Percentiles rank a stretch among this genome's conserved stretches.
Conservation (phyloP, 2,329 filamentous ascomycete genomes). For the Pseudogymnoascus sp. region DNA sequence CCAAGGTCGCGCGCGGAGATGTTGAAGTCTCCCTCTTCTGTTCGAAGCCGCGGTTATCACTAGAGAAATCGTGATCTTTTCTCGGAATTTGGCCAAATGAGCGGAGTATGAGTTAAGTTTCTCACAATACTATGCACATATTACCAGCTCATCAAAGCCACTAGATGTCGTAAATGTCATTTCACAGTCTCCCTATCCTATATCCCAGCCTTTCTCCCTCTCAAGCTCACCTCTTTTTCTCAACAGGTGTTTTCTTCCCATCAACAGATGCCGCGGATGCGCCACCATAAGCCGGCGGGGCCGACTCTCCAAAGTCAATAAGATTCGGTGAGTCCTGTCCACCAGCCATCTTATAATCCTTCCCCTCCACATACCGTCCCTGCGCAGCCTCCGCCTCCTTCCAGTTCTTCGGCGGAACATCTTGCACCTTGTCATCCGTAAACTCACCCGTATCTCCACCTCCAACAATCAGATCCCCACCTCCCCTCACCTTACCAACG, state of each 20-base stretch:
- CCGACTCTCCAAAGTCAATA: slow-evolving; percentile 18
- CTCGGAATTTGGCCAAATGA: background rate
- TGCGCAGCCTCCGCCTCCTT: slow-evolving; percentile 21
- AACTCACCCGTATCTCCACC: slow-evolving; percentile 34
- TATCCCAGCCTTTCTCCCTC: background rate
- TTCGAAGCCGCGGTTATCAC: no score
- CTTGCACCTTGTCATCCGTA: slow-evolving; percentile 6
- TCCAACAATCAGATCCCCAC: slow-evolving; percentile 65
- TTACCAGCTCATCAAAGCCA: background rate
- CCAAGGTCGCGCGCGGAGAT: no score
- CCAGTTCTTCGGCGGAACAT: slow-evolving; percentile 12
- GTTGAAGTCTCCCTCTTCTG: no score
- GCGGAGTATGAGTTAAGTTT: background rate
- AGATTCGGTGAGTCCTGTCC: slow-evolving; percentile 20
- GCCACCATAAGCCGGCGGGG: slow-evolving; percentile 18
- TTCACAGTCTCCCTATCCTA: background rate
- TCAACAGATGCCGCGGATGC: slow-evolving; percentile 20
- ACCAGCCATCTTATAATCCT: slow-evolving; percentile 19
- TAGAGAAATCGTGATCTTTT: no score
- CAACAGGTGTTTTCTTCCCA: slow-evolving; percentile 15
- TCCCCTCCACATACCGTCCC: slow-evolving; percentile 15
- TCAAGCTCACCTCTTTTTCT: slow-evolving; percentile 4
- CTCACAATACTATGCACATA: background rate
- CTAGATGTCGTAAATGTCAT: background rate
- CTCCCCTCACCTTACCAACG: slow-evolving; percentile 67